phyloP scores from a whole-genome alignment of 106 monocot genomes.

The Agapanthus africanus region DNA sequence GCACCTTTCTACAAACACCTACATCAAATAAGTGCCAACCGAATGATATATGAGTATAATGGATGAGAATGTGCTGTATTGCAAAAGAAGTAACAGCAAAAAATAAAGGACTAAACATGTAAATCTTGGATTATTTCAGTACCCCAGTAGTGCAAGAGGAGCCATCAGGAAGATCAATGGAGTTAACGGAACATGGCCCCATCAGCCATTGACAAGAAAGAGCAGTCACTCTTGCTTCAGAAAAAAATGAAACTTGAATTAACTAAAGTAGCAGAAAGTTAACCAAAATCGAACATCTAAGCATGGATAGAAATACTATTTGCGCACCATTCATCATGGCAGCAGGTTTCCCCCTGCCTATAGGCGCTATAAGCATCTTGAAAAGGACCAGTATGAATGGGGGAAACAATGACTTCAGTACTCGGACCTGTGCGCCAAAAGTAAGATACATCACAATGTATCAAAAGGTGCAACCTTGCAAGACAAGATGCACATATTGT shows the following conservation, averaged over 20 bases:
- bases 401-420: conserved; percentile 79
- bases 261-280: background rate
- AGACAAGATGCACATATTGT: background rate
- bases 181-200: conserved; percentile 81
- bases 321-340: conserved; percentile 79
- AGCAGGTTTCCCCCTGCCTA: conserved; percentile 65
- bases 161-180: conserved; percentile 75
- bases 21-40: background rate
- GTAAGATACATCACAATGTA: background rate
- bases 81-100: background rate
- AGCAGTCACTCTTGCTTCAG: conserved; percentile 85
- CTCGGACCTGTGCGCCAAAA: conserved; percentile 48
- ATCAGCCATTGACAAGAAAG: conserved; percentile 94
- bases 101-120: background rate
- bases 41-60: background rate
- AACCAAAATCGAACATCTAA: background rate
- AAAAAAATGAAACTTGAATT: conserved; percentile 11
- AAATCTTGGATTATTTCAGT: conserved; percentile 7
- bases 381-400: conserved; percentile 67
- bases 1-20: conserved; percentile 92
- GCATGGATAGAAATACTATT: background rate
- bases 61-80: background rate
- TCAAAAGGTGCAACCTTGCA: background rate
- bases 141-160: conserved; percentile 76
- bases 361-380: conserved; percentile 75